Conservation (phyloP, 1,284 basidiomycete species). For the Mycena citricolor region DNA sequence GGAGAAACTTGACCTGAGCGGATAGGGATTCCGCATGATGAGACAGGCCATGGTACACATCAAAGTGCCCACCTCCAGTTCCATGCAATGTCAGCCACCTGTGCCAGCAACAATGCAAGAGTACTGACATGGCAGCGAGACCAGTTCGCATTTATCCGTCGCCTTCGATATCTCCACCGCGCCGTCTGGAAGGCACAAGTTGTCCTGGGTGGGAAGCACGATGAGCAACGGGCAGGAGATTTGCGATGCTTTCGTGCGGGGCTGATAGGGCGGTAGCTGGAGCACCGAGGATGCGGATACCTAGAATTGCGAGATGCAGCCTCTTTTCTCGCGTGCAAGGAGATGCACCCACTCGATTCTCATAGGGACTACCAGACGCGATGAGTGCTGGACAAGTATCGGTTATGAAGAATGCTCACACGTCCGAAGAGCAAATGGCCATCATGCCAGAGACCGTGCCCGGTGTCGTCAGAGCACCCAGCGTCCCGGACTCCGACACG, state of each 20-base stretch:
- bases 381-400: not conserved
- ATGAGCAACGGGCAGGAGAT: constrained; percentile 29
- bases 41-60: constrained; percentile 27
- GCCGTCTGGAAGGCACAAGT: constrained; percentile 24
- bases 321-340: constrained; percentile 17
- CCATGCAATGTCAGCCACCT: no score
- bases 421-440: constrained; percentile 10
- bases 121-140: constrained; percentile 23
- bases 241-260: constrained; percentile 20
- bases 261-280: constrained; percentile 28
- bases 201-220: constrained; percentile 27
- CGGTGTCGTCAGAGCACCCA: constrained; percentile 26
- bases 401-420: constrained; percentile 15
- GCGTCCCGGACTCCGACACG: constrained; percentile 25
- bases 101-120: not conserved
- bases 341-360: no score
- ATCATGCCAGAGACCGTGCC: constrained; percentile 24
- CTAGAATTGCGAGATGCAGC: constrained; percentile 12
- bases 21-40: constrained; percentile 22
- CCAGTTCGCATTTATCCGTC: constrained; percentile 22
- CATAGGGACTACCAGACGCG: no score
- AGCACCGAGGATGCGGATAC: constrained; percentile 30
- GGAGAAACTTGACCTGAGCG: constrained; percentile 27
- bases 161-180: constrained; percentile 20
- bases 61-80: constrained; percentile 28